Base-by-base conservation (phyloP, 75 land plant species). In the Cryptomeria japonica region DNA sequence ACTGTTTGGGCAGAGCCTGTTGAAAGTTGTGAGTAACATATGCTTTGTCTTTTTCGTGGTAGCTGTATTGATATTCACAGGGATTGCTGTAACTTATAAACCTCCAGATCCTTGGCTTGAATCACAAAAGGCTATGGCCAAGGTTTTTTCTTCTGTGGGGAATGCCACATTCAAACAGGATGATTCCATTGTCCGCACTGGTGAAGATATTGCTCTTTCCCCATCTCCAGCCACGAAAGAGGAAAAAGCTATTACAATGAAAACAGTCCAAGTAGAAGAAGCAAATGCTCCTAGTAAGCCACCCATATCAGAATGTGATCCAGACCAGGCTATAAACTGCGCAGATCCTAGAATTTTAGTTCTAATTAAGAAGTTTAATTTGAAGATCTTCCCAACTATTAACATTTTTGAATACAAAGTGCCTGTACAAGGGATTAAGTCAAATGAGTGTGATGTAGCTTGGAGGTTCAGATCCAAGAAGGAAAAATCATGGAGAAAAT, bases 91-190 rank as follows among this genome's bases (percentile, higher is more conserved):
- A 88, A 93, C 96, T 14, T 97, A 97, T 91, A 96, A 95, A 85
- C 96, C 99, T 15, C 98, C 98, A 72, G 99, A 97, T 87, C 99
- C 99, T 47, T 97, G 99, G 99, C 94, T 96, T 32, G 91, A 93
- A 36, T 90, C 95, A 78, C 87, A 93, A 79, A 89, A 86, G 13
- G 93, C 98, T 42, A 84, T 96, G 76, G 89, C 93, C 42, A 85
- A 83, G 83, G 68, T 93, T 86, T 91, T 97, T 89, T 92, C 94
- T 72, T 37, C 90, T 76, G 88, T 89, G 39, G 82, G 83, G 86
- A 91, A 93, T 64, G 95, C 97, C 87, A 92, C 99, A 86, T 96
- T 97, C 88, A 92, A 92, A 86, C 91, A 93, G 70, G 98, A 96
- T 84, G 93, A 92, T 41, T 93, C 98, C 47, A 56, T 97, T 86